Percentiles rank a stretch among this genome's conserved stretches.
These are phyloP conservation scores for Colletotrichum sp. DNA, from an alignment of 2,329 filamentous ascomycete genomes.

Conservation along the genomic window DNA sequence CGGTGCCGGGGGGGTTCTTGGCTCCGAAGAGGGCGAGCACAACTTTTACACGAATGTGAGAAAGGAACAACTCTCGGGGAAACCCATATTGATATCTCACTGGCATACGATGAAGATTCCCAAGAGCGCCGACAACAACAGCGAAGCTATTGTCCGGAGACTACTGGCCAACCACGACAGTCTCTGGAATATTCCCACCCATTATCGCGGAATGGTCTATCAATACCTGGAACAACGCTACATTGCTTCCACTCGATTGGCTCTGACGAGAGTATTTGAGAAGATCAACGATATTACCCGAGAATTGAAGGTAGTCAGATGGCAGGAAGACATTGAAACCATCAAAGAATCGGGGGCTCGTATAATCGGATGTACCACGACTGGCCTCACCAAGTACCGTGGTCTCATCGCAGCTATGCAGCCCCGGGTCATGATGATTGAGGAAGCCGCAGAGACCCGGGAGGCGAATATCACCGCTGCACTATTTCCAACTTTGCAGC, in stretches of 20 bases:
- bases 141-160: neutral
- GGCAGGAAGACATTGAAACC: constrained; percentile 58
- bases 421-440: constrained; percentile 74
- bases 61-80: constrained; percentile 60
- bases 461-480: constrained; percentile 65
- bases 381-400: constrained; percentile 81
- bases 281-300: constrained; percentile 55
- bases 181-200: constrained; percentile 63
- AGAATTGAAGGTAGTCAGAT: constrained; percentile 61
- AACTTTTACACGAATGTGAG: neutral
- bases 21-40: neutral
- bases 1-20: neutral
- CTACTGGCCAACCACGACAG: constrained; percentile 42
- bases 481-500: constrained; percentile 55
- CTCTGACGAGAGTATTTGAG: constrained; percentile 55
- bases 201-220: constrained; percentile 69
- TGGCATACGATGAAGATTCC: neutral
- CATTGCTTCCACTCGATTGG: constrained; percentile 49
- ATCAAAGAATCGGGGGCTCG: constrained; percentile 43
- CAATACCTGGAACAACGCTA: constrained; percentile 63
- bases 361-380: constrained; percentile 75
- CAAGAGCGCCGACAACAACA: neutral
- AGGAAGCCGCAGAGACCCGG: constrained; percentile 80
- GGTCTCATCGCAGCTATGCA: constrained; percentile 69
- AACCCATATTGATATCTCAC: constrained; percentile 36